These are phyloP conservation scores for Zymoseptoria pseudotritici DNA, from an alignment of 2,329 filamentous ascomycete genomes.

Conservation along the genomic window DNA sequence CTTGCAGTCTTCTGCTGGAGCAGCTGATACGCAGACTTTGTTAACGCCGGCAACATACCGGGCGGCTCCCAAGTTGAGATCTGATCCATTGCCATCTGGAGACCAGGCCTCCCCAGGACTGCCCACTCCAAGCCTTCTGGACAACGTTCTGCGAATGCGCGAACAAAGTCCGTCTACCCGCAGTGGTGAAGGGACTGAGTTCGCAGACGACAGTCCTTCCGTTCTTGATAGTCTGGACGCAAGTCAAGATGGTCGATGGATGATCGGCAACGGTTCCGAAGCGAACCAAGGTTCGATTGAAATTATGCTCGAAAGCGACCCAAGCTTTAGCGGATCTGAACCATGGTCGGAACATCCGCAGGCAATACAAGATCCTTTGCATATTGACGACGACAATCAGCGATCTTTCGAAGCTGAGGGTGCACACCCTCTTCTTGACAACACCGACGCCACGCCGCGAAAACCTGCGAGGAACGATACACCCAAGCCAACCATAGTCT, in stretches of 20 bases:
- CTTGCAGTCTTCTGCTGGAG: conserved; percentile 5
- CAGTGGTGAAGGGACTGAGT: conserved; percentile 25
- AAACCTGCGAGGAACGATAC: conserved; percentile 20
- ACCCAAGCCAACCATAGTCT: conserved; percentile 13
- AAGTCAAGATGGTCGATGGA: conserved; percentile 20
- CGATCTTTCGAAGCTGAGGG: conserved; percentile 13
- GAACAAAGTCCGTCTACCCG: conserved; percentile 23
- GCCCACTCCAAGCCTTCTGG: conserved; percentile 23
- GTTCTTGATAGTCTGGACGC: conserved; percentile 20
- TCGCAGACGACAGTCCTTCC: conserved; percentile 27
- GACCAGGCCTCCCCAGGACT: conserved; percentile 12
- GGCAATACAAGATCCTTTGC: conserved; percentile 9
- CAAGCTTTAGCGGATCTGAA: conserved; percentile 11
- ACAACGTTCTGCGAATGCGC: conserved; percentile 29
- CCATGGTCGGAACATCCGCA: conserved; percentile 13
- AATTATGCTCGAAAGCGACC: conserved; percentile 30
- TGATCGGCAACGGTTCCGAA: conserved; percentile 13
- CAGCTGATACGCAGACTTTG: conserved; percentile 11
- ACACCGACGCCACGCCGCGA: conserved; percentile 24
- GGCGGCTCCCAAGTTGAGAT: conserved; percentile 6
- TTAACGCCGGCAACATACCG: conserved; percentile 23
- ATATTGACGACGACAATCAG: conserved; percentile 18
- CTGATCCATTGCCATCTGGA: conserved; percentile 6
- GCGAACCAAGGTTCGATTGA: conserved; percentile 28
- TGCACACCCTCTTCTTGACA: conserved; percentile 11